These are phyloP conservation scores for Mycena polygramma DNA, from an alignment of 768 basidiomycete genomes.

Conservation along the genomic window DNA sequence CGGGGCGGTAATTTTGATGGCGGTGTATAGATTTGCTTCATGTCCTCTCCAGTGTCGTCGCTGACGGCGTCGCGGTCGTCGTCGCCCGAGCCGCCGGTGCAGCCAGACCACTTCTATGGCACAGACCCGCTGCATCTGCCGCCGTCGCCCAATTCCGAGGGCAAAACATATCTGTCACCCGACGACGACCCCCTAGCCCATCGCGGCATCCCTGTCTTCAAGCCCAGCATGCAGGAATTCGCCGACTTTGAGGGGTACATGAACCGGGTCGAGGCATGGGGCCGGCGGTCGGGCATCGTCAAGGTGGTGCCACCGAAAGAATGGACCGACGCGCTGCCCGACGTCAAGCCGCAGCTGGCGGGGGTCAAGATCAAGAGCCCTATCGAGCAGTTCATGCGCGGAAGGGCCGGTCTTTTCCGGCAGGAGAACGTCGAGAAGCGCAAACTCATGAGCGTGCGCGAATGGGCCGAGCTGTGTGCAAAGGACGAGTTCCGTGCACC, in stretches of 20 bases:
- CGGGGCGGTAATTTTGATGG: not conserved
- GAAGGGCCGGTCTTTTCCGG: conserved; percentile 87
- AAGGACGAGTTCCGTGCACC: conserved; percentile 83
- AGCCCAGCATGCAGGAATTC: conserved; percentile 93
- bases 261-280: conserved; percentile 91
- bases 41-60: conserved; percentile 47
- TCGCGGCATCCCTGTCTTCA: conserved; percentile 97
- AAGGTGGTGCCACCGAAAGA: conserved; percentile 96
- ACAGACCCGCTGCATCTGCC: conserved; percentile 62
- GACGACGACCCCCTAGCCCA: conserved; percentile 83
- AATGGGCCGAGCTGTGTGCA: conserved; percentile 85
- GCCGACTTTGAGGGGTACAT: conserved; percentile 93
- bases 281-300: conserved; percentile 89
- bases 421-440: conserved; percentile 94
- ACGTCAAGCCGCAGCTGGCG: conserved; percentile 77
- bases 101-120: conserved; percentile 90
- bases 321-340: conserved; percentile 85
- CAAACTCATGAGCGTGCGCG: conserved; percentile 84
- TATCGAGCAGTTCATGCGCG: conserved; percentile 94
- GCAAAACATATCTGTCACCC: conserved; percentile 79
- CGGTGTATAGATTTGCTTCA: not conserved
- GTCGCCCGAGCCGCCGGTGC: conserved; percentile 63
- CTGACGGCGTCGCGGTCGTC: conserved; percentile 67
- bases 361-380: conserved; percentile 87
- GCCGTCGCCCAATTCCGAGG: conserved; percentile 74